Percentiles rank a stretch among this genome's conserved stretches.
These are phyloP conservation scores for Hypholoma fasciculare DNA, from an alignment of 768 basidiomycete species.

Conservation along the genomic window DNA sequence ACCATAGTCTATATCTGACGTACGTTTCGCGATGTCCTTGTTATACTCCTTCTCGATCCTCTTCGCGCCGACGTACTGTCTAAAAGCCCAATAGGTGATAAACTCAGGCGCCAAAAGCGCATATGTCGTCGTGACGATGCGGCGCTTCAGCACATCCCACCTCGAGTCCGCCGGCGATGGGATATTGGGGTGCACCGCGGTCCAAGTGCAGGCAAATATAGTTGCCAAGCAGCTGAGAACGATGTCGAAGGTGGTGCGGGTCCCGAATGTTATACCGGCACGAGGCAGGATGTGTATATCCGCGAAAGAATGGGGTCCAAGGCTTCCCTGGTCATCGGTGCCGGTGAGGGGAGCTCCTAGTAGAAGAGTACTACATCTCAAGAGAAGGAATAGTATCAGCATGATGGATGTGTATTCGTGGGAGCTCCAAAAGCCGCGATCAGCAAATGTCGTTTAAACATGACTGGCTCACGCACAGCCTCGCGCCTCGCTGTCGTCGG, in stretches of 20 bases:
- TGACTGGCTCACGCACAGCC: no score
- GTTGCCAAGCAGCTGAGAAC: constrained; percentile 6
- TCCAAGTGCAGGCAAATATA: constrained; percentile 9
- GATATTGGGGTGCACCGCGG: constrained; percentile 13
- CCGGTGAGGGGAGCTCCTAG: no score
- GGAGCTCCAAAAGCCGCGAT: no score
- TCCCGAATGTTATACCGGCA: neutral
- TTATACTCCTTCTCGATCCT: constrained; percentile 10
- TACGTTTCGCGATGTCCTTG: no score
- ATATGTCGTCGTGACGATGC: constrained; percentile 1
- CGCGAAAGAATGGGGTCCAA: no score
- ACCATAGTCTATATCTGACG: no score
- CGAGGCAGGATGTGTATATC: neutral
- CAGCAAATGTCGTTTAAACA: no score
- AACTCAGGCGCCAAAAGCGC: constrained; percentile 18
- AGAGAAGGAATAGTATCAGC: no score
- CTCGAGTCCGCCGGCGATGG: neutral
- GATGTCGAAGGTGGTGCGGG: neutral
- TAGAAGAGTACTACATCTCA: no score
- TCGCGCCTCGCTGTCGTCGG: no score
- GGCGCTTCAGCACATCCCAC: neutral
- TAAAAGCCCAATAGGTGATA: constrained; percentile 18
- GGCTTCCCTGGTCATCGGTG: no score
- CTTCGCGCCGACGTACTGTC: constrained; percentile 17
- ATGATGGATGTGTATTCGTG: no score